Evolutionary conservation across 495 filamentous ascomycete genomes (phyloP).

Genomic region (Penicillium chermesinum): DNA sequence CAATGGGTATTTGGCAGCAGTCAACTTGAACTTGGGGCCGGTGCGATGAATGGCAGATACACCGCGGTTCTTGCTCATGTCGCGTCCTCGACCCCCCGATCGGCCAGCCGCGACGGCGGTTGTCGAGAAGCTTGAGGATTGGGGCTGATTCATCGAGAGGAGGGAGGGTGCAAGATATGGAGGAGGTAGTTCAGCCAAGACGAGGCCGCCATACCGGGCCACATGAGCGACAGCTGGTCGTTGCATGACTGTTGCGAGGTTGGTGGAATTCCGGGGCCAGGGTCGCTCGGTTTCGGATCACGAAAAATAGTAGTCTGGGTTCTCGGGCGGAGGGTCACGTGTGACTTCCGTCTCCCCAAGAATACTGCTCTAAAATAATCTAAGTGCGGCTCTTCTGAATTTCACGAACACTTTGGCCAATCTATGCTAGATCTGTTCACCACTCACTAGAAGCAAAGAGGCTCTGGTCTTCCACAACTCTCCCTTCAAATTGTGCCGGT

Average conservation of each 20-base stretch:
- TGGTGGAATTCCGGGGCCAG: conserved; percentile 8
- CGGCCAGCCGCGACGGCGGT: conserved; percentile 31
- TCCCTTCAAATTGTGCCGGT: background rate
- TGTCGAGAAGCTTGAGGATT: conserved; percentile 44
- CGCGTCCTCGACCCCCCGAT: conserved; percentile 28
- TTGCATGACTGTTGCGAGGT: conserved; percentile 34
- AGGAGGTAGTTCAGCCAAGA: conserved; percentile 37
- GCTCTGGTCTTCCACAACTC: too few species aligned
- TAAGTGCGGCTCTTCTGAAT: background rate
- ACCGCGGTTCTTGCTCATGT: conserved; percentile 56
- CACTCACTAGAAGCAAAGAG: too few species aligned
- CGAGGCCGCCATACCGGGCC: conserved; percentile 29
- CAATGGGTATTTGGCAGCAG: conserved; percentile 63
- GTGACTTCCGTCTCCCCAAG: background rate
- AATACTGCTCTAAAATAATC: background rate
- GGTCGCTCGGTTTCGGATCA: background rate
- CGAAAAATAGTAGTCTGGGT: background rate
- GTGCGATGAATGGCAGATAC: conserved; percentile 74
- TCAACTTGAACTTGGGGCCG: conserved; percentile 64
- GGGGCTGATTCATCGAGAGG: conserved; percentile 31
- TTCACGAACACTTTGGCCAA: background rate
- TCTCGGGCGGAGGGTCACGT: background rate
- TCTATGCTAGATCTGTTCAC: too few species aligned
- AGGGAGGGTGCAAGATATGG: conserved; percentile 43
- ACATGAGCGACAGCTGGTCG: conserved; percentile 33